phyloP scores from a whole-genome alignment of 2,329 filamentous ascomycete genomes.

The Colletotrichum sp. region DNA sequence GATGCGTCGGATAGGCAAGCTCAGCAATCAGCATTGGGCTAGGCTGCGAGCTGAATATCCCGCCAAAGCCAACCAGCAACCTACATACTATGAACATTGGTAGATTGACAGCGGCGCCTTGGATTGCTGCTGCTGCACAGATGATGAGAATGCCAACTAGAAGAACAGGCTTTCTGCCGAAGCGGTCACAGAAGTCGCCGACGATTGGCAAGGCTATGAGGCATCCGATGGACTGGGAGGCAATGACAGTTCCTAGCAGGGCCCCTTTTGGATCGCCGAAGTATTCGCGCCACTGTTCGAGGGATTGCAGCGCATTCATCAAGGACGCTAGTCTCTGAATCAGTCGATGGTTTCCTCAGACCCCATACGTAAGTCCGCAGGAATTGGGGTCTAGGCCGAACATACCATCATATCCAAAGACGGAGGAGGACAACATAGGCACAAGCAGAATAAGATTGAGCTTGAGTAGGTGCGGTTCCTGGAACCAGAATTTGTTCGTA shows the following conservation, averaged over 20 bases:
- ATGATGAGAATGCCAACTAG: constrained; percentile 34
- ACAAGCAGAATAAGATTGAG: background rate
- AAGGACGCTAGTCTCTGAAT: constrained; percentile 33
- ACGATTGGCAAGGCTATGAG: constrained; percentile 39
- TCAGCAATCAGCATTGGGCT: constrained; percentile 37
- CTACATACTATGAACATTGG: constrained; percentile 33
- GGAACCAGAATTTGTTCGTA: too few species aligned
- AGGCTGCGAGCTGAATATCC: constrained; percentile 33
- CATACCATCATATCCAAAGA: background rate
- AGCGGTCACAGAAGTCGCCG: constrained; percentile 39
- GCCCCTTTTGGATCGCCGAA: constrained; percentile 40
- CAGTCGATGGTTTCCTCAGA: background rate
- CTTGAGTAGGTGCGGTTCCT: background rate
- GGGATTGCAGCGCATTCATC: constrained; percentile 50
- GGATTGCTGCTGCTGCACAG: constrained; percentile 35
- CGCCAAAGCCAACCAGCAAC: constrained; percentile 36
- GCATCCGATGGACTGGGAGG: constrained; percentile 41
- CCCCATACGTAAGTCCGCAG: background rate
- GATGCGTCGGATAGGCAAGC: constrained; percentile 37
- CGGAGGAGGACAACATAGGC: background rate
- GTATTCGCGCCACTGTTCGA: constrained; percentile 43
- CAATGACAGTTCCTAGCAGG: constrained; percentile 40
- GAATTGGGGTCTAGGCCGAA: background rate
- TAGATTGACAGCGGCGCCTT: constrained; percentile 30
- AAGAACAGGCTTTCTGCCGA: constrained; percentile 44